Conservation (phyloP, 768 basidiomycete species). For the Tephrocybe sp. region DNA sequence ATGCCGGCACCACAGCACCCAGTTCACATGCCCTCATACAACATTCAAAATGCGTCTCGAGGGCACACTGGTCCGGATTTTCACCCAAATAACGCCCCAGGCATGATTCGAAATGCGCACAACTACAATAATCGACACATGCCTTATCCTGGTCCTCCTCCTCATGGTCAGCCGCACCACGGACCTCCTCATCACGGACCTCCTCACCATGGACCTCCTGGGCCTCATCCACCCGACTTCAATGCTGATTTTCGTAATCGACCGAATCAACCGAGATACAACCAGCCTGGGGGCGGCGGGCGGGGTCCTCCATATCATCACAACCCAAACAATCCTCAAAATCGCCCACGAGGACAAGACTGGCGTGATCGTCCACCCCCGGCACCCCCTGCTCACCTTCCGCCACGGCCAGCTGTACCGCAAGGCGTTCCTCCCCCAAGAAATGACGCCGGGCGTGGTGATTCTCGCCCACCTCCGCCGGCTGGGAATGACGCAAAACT, state of each 20-base stretch:
- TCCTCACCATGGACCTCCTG: neutral
- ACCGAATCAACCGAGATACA: neutral
- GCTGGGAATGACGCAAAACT: no score
- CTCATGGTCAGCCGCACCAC: constrained; percentile 8
- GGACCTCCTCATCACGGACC: constrained; percentile 1
- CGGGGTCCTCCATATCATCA: neutral
- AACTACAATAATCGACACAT: constrained; percentile 7
- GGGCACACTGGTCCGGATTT: constrained; percentile 24
- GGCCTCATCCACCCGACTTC: neutral
- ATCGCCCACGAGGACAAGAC: neutral
- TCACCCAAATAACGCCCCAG: neutral
- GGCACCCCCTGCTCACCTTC: no score
- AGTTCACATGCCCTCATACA: neutral
- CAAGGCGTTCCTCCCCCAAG: no score
- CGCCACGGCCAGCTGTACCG: no score
- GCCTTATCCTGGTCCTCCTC: constrained; percentile 51
- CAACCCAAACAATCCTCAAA: neutral
- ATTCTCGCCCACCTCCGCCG: no score
- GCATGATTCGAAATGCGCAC: neutral
- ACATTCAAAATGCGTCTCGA: constrained; percentile 1
- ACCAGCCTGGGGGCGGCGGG: neutral
- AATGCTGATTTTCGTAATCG: neutral
- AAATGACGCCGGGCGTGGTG: no score
- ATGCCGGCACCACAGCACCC: constrained; percentile 10
- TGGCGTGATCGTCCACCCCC: neutral